Evolutionary conservation across 495 filamentous ascomycete species (phyloP), one percentile per base, ranked within the genome.

Genomic region (Trichoderma erinaceum): DNA sequence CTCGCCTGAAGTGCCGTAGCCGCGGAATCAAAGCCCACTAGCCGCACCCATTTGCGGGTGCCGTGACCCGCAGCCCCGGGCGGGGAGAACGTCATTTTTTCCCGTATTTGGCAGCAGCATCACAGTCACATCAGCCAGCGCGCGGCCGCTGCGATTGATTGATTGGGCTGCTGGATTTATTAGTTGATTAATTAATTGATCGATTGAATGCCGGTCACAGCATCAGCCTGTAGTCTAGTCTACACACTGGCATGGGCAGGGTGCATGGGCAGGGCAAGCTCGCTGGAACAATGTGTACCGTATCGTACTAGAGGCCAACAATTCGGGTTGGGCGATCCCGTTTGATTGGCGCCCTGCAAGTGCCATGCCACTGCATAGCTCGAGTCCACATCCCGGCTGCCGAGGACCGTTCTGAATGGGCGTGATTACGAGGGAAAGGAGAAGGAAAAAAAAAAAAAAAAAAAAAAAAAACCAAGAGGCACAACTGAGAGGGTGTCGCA

Each of bases 331-430:
- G 56, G 56, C 56, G 56, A 61, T 61, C 56, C 56, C 56, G 56
- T 61, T 61, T 61, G 56, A 32, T 61, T 61, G 56, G 56, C 56
- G 56, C 56, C 56, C 56, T 61, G 56, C 56, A 29, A 18, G 56
- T 61, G 56, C 56, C 56, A 61, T 32, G 25, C 56, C 25, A 32
- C n/a, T 56, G 50, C 23, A 3, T 61, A 32, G 23, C 56, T 13
- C 8, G 11, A 29, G 27, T 32, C 8, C 56, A 21, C 25, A 56
- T 32, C 56, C 56, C 23, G 56, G 56, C 56, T 61, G 56, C 56
- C 56, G 56, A 61, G 23, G 56, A 32, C 56, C 27, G 8, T 32
- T 32, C 27, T 4, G 15, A 21, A 52, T 29, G 10, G 56, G 27
- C 23, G 56, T n/a, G 44, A 48, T 0, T 48, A 48, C 56, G 2